These are phyloP conservation scores for Viridothelium virens DNA, from an alignment of 495 filamentous ascomycete genomes.

Conservation along the genomic window DNA sequence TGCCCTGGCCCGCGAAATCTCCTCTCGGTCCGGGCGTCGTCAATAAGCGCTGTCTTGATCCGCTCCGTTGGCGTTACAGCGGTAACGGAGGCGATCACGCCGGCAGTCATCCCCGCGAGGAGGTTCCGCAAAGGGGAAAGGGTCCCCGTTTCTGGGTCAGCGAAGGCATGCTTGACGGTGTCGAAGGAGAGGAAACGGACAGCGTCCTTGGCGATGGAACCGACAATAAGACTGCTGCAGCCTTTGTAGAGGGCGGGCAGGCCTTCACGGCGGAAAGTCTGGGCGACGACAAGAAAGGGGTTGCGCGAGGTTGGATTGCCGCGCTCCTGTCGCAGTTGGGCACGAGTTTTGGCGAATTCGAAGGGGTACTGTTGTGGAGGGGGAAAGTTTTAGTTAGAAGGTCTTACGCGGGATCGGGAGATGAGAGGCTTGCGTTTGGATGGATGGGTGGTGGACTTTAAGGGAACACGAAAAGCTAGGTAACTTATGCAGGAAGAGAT, in stretches of 20 bases:
- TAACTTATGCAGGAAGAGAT: slow-evolving; percentile 3
- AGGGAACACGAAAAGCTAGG: background rate
- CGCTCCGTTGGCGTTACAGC: slow-evolving; percentile 60
- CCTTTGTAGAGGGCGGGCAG: slow-evolving; percentile 54
- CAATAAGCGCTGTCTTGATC: slow-evolving; percentile 63
- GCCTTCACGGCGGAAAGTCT: slow-evolving; percentile 49
- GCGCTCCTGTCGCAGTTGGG: slow-evolving; percentile 47
- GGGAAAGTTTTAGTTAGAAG: background rate
- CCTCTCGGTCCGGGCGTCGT: slow-evolving; percentile 49
- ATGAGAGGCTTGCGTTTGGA: no score
- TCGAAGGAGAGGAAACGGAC: slow-evolving; percentile 61
- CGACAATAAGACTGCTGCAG: slow-evolving; percentile 53
- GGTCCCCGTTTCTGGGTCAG: slow-evolving; percentile 48
- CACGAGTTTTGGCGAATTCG: slow-evolving; percentile 60
- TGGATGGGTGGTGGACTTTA: background rate
- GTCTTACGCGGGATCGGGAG: no score
- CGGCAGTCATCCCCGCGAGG: slow-evolving; percentile 54
- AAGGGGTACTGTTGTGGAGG: slow-evolving; percentile 48
- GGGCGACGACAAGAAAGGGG: slow-evolving; percentile 46
- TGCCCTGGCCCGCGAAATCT: slow-evolving; percentile 48
- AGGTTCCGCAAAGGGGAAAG: slow-evolving; percentile 51
- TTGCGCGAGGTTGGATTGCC: slow-evolving; percentile 41
- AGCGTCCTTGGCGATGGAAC: slow-evolving; percentile 57
- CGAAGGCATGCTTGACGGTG: slow-evolving; percentile 52
- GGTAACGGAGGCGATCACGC: slow-evolving; percentile 49